Evolutionary conservation across 441 rosid species (phyloP).

Genomic region (Adansonia rubrostipa): DNA sequence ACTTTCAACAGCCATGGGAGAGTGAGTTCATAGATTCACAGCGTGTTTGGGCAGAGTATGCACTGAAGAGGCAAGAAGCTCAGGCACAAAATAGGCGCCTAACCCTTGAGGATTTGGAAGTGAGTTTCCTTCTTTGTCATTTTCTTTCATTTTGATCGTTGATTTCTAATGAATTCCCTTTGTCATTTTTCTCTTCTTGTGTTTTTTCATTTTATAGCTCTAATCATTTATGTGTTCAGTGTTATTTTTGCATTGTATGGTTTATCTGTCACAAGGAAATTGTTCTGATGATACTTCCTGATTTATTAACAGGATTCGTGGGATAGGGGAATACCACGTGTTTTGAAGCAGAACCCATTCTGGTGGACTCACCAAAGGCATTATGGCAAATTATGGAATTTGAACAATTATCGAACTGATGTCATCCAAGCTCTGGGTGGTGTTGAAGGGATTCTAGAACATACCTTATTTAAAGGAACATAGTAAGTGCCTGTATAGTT

Average conservation of each 20-base stretch:
- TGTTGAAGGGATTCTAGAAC: conserved; percentile 98
- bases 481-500: conserved; percentile 58
- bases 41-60: conserved; percentile 99
- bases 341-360: conserved; percentile 96
- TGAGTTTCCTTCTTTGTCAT: conserved; percentile 36
- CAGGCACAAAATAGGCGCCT: conserved; percentile 98
- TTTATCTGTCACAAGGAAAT: neutral
- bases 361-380: conserved; percentile 99
- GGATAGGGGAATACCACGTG: conserved; percentile 99
- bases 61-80: conserved; percentile 98
- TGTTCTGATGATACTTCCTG: conserved; percentile 20
- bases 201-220: neutral
- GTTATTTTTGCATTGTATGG: neutral
- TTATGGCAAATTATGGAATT: conserved; percentile 98
- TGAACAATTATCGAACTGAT: conserved; percentile 98
- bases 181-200: neutral
- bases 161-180: neutral
- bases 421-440: conserved; percentile 99
- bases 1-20: conserved; percentile 86
- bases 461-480: conserved; percentile 96
- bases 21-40: conserved; percentile 99
- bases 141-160: neutral
- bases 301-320: conserved; percentile 79
- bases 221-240: neutral
- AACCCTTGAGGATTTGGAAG: conserved; percentile 97